Evolutionary conservation across 306 rosid genomes (phyloP), one percentile per base, ranked within the genome.

Genomic region (Ormosia emarginata): DNA sequence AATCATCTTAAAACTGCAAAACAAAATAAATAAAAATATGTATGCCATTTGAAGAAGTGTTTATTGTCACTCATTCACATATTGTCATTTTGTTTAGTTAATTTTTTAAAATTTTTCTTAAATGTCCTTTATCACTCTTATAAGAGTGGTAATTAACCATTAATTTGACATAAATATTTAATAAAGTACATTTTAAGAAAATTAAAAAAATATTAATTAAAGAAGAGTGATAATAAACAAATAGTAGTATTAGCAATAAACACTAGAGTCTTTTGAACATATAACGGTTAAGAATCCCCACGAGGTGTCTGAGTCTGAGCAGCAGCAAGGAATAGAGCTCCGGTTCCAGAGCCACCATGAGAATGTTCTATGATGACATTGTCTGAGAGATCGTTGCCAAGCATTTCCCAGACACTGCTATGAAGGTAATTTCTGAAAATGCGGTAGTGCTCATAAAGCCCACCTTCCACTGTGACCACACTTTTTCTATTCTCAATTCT

Each of bases 401-500:
- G 92, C 96, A 93, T 90, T 81, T 93, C 93, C 97, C 96, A 91
- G 1, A 91, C 89, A 65, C 92, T 77, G 49, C 90, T 90, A 34
- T 89, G 90, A 11, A 91, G 96, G 46, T 91, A 90, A 62, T 91
- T 93, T 77, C 93, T 87, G 88, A 93, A 91, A 39, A 90, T 87
- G 0, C 90, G 69, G 30, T 90, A 91, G 15, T 93, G 92, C 81
- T 91, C 93, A 33, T 91, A 93, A 65, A 91, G 89, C 18, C 87
- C 94, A 11, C 94, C 93, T 88, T 93, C 96, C 47, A 93, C 85
- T 0, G 87, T 89, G 1, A 93, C 93, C 53, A 88, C 86, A 17
- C 89, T 91, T 82, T 78, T 91, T 79, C 80, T 88, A 34, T 44
- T 84, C 18, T 88, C 87, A 10, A 87, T 84, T 80, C 92, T 93